phyloP scores from a whole-genome alignment of 2,329 filamentous ascomycete genomes.

The Fusarium pseudonygamai region DNA sequence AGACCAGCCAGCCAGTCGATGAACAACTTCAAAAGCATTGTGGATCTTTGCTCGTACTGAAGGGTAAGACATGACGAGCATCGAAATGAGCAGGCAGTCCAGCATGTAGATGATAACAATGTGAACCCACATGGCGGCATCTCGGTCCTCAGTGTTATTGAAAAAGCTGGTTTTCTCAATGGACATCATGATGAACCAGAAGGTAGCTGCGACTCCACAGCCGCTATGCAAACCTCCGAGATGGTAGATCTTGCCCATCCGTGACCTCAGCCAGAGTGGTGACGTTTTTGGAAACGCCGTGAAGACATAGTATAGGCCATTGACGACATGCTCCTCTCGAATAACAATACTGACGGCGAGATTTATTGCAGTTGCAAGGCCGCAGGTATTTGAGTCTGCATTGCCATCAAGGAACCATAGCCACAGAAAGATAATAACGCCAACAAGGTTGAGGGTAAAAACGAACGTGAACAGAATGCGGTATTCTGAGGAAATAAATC shows the following conservation, averaged over 20 bases:
- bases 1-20: slow-evolving; percentile 33
- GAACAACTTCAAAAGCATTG: slow-evolving; percentile 26
- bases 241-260: slow-evolving; percentile 55
- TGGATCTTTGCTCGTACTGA: slow-evolving; percentile 22
- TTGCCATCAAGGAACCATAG: slow-evolving; percentile 39
- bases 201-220: slow-evolving; percentile 23
- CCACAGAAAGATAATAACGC: slow-evolving; percentile 25
- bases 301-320: slow-evolving; percentile 53
- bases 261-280: slow-evolving; percentile 54
- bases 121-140: slow-evolving; percentile 5
- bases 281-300: slow-evolving; percentile 51
- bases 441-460: slow-evolving; percentile 54
- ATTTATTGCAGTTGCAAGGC: slow-evolving; percentile 52
- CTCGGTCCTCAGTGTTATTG: background rate
- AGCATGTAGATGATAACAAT: slow-evolving; percentile 25
- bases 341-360: slow-evolving; percentile 56
- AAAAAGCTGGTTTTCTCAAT: slow-evolving; percentile 26
- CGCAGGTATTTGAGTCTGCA: slow-evolving; percentile 48
- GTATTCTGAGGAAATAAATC: slow-evolving; percentile 48
- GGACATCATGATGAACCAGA: slow-evolving; percentile 33
- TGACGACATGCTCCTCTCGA: slow-evolving; percentile 60
- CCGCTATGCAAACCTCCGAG: slow-evolving; percentile 50
- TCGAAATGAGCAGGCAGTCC: slow-evolving; percentile 16
- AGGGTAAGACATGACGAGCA: slow-evolving; percentile 30
- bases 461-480: slow-evolving; percentile 61